Conservation (phyloP, 2,329 filamentous ascomycete genomes). For the Podosphaera aphanis region DNA sequence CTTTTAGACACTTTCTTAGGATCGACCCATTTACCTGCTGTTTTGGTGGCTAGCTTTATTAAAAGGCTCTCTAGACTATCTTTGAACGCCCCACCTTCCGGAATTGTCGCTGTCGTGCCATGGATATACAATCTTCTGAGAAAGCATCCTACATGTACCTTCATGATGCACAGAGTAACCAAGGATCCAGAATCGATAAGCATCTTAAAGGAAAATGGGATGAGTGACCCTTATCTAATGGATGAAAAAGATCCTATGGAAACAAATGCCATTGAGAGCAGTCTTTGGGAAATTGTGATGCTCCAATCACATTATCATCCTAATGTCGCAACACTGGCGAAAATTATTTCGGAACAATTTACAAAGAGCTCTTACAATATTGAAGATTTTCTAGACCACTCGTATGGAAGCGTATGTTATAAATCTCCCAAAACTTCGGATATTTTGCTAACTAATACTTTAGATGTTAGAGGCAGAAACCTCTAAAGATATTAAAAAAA, state of each 20-base stretch:
- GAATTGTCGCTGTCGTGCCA: conserved; percentile 69
- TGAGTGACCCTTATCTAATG: conserved; percentile 52
- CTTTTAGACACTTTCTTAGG: conserved; percentile 73
- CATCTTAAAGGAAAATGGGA: conserved; percentile 33
- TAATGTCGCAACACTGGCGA: conserved; percentile 80
- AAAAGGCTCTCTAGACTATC: conserved; percentile 72
- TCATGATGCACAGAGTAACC: conserved; percentile 73
- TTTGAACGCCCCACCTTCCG: conserved; percentile 71
- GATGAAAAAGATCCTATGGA: conserved; percentile 61
- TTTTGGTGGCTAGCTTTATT: conserved; percentile 82
- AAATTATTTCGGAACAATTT: conserved; percentile 89
- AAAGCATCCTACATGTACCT: conserved; percentile 71
- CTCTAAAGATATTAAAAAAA: conserved; percentile 60
- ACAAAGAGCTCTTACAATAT: conserved; percentile 85
- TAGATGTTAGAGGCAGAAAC: conserved; percentile 70
- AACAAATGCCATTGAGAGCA: conserved; percentile 73
- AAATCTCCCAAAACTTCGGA: background rate
- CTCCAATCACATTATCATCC: conserved; percentile 88
- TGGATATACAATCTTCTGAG: conserved; percentile 93
- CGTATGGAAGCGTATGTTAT: conserved; percentile 50
- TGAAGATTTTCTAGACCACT: conserved; percentile 95
- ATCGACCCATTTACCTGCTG: conserved; percentile 78
- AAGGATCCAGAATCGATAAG: conserved; percentile 33
- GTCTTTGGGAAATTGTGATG: conserved; percentile 82
- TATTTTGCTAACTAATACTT: conserved; percentile 15